Conservation (phyloP, 108 stramenopile genomes). For the Pelagomonas calceolata region DNA sequence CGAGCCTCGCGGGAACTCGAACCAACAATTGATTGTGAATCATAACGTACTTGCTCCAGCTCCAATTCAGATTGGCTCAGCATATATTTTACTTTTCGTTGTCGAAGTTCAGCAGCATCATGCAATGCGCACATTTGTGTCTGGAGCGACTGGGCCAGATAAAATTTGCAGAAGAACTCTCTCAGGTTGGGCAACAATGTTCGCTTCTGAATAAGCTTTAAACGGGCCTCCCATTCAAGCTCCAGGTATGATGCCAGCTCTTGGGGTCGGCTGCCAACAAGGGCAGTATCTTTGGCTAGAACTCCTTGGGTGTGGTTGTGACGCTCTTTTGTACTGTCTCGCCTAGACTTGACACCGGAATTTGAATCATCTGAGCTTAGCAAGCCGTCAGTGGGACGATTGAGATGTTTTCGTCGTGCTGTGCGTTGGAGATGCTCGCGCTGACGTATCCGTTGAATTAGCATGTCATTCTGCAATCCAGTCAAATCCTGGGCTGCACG, state of each 20-base stretch:
- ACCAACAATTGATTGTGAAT: background rate
- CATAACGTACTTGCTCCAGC: slow-evolving; percentile 11
- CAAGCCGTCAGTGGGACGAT: too few species aligned
- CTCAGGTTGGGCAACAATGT: slow-evolving; percentile 7
- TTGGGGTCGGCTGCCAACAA: too few species aligned
- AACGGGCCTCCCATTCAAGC: slow-evolving; percentile 7
- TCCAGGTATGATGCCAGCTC: too few species aligned
- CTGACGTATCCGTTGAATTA: slow-evolving; percentile 1
- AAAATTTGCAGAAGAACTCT: slow-evolving; percentile 4
- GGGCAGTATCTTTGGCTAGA: too few species aligned
- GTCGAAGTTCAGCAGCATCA: background rate
- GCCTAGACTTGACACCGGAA: too few species aligned
- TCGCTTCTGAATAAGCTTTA: background rate
- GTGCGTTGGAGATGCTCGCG: slow-evolving; percentile 5
- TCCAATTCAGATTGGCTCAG: background rate
- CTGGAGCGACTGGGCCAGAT: slow-evolving; percentile 1
- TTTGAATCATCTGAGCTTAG: too few species aligned
- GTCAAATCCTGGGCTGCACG: background rate
- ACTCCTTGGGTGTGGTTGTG: slow-evolving; percentile 9
- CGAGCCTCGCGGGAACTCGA: background rate
- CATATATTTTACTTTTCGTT: background rate
- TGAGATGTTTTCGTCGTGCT: too few species aligned
- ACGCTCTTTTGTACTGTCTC: background rate
- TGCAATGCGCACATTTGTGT: slow-evolving; percentile 1
- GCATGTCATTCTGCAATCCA: slow-evolving; percentile 6